Evolutionary conservation across 179 eudicot species (phyloP), one percentile per base, ranked within the genome.

Genomic region (Actinidia polygama): DNA sequence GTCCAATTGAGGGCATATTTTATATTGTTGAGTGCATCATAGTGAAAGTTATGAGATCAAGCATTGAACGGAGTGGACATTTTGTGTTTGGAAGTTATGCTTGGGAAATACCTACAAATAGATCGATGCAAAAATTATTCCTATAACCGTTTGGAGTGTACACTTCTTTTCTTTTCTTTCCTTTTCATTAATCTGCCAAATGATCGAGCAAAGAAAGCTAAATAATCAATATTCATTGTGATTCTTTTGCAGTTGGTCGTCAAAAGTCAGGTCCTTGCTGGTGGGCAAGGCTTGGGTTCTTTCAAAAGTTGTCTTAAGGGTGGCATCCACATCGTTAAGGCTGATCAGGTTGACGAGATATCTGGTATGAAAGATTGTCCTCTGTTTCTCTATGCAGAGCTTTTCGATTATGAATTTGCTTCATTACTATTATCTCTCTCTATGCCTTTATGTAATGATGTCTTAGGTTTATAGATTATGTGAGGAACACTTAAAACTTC

Each of bases 261-360:
- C 76, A 95, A 95, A 90, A 93, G 98, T 82, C 99, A 94, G 90
- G 84, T 95, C 75, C 95, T 95, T 84, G 99, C 99, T 87, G 99
- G 99, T 87, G 99, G 99, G 40, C 90, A 98, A 87, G 99, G 99
- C 67, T 80, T 95, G 86, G 99, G 99, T 78, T 94, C 93, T 21
- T 95, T 95, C 86, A 91, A 93, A 86, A 94, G 81, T 83, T 98
- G 98, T 51, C 87, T 92, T 46, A 87, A 94, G 88, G 98, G 99
- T 69, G 99, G 99, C 73, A 98, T 95, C 73, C 99, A 94, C 84
- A 93, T 95, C 72, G 99, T 95, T 80, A 93, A 94, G 89, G 82
- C 90, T 61, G 94, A 92, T 54, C 87, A 94, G 84, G 97, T 87
- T 75, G 92, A 92, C 85, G 95, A 93, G 10, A 84, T 85, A 70